A percentile compares a stretch with the other conserved stretches of the same genome.
Evolutionary conservation across 768 basidiomycete species (phyloP).

Genomic region (Xanthoconium purpureum): DNA sequence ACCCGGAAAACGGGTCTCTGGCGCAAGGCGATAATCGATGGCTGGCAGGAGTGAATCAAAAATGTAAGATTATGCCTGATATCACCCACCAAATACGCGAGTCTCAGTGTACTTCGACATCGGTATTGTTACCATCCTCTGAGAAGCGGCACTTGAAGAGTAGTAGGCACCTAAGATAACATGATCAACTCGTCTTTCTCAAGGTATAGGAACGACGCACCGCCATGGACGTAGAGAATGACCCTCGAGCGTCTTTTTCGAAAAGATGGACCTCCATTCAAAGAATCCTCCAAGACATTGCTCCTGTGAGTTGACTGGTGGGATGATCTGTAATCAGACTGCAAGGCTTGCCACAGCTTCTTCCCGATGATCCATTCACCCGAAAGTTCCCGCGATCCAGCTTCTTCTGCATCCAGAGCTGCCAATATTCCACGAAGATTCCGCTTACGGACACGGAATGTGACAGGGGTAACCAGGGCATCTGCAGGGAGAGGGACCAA

Average conservation of each 20-base stretch:
- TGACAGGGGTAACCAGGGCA: slow-evolving; percentile 92
- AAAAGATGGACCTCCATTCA: slow-evolving; percentile 11
- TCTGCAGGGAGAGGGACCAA: slow-evolving; percentile 86
- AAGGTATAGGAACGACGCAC: slow-evolving; percentile 39
- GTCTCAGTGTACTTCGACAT: slow-evolving; percentile 86
- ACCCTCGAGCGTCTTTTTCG: slow-evolving; percentile 66
- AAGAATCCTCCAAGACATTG: slow-evolving; percentile 14
- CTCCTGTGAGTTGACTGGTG: slow-evolving; percentile 24
- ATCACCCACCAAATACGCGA: slow-evolving; percentile 74
- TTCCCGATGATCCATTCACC: slow-evolving; percentile 99
- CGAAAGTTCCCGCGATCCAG: slow-evolving; percentile 73
- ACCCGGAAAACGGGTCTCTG: slow-evolving; percentile 92
- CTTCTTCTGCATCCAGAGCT: slow-evolving; percentile 70
- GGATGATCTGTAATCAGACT: slow-evolving; percentile 72
- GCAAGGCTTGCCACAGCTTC: slow-evolving; percentile 83
- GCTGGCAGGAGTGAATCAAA: slow-evolving; percentile 41
- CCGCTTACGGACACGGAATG: slow-evolving; percentile 75
- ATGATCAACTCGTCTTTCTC: slow-evolving; percentile 1
- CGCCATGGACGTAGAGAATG: slow-evolving; percentile 92
- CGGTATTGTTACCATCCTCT: slow-evolving; percentile 86
- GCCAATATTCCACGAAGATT: slow-evolving; percentile 77
- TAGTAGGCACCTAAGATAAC: slow-evolving; percentile 78
- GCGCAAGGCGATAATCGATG: slow-evolving; percentile 92
- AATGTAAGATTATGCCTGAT: background rate
- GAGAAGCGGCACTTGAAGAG: slow-evolving; percentile 84